Percentiles rank a stretch among this genome's conserved stretches.
phyloP scores from a whole-genome alignment of 257 asterid genomes.

The Solanum piurae region DNA sequence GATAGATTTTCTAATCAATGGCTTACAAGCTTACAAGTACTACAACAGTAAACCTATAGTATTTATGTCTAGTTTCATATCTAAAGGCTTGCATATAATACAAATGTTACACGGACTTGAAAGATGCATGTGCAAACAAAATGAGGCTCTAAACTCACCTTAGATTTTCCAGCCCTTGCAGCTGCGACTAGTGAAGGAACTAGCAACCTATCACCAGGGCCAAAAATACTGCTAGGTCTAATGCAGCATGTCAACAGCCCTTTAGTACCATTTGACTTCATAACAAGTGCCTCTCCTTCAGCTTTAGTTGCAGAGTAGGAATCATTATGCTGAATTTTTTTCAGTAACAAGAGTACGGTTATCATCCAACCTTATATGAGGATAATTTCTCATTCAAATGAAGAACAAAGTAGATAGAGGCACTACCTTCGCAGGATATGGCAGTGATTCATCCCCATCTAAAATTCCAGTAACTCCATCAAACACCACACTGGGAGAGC shows the following conservation, averaged over 20 bases:
- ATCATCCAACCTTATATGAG: not conserved
- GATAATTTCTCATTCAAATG: not conserved
- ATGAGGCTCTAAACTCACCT: constrained; percentile 32
- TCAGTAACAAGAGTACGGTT: not conserved
- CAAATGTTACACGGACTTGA: not conserved
- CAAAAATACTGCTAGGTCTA: constrained; percentile 96
- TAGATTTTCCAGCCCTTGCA: constrained; percentile 93
- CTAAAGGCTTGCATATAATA: not conserved
- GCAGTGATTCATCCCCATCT: constrained; percentile 67
- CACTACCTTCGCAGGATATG: constrained; percentile 77
- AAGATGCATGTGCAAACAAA: not conserved
- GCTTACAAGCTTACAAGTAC: not conserved
- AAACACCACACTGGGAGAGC: constrained; percentile 93
- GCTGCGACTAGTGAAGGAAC: constrained; percentile 89
- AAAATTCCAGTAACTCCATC: constrained; percentile 78
- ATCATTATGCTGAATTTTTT: constrained; percentile 68
- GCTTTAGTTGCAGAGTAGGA: constrained; percentile 95
- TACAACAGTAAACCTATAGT: not conserved
- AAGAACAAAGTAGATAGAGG: not conserved
- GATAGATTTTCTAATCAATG: not conserved
- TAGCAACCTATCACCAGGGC: constrained; percentile 97
- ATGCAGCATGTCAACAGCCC: constrained; percentile 89
- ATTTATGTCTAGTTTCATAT: not conserved
- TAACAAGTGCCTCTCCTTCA: constrained; percentile 79
- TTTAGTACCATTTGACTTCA: constrained; percentile 61